A percentile compares a stretch with the other conserved stretches of the same genome.
These are phyloP conservation scores for Colletotrichum sp. DNA, from an alignment of 2,329 filamentous ascomycete genomes.

Conservation along the genomic window DNA sequence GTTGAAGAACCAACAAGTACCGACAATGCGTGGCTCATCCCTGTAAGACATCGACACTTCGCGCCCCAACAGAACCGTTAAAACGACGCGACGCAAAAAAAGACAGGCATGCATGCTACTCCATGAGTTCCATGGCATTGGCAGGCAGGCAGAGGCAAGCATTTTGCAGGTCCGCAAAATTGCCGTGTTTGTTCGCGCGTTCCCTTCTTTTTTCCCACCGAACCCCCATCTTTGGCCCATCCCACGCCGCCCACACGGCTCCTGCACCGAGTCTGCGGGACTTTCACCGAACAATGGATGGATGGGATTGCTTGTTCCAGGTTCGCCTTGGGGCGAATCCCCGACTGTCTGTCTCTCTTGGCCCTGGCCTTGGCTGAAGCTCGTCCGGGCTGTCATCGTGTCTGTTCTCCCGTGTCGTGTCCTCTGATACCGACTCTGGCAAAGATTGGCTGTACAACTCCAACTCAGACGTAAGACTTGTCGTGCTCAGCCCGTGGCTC, in stretches of 20 bases:
- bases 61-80: not conserved
- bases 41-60: not conserved
- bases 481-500: not conserved
- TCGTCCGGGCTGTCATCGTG: not conserved
- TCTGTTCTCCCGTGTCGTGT: not conserved
- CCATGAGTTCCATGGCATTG: not conserved
- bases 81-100: not conserved
- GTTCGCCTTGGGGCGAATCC: slow-evolving; percentile 2
- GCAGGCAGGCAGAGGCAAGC: not conserved
- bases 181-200: slow-evolving; percentile 8
- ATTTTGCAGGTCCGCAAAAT: slow-evolving; percentile 10
- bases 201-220: not conserved
- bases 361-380: slow-evolving; percentile 15
- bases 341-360: slow-evolving; percentile 1
- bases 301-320: slow-evolving; percentile 3
- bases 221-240: not conserved
- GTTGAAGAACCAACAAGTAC: not conserved
- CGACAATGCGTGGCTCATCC: not conserved
- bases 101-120: not conserved
- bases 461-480: not conserved
- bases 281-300: slow-evolving; percentile 15
- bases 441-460: not conserved
- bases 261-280: slow-evolving; percentile 16
- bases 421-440: not conserved
- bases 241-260: slow-evolving; percentile 13